phyloP scores from a whole-genome alignment of 768 basidiomycete species.

The Cystofilobasidium bisporidii region DNA sequence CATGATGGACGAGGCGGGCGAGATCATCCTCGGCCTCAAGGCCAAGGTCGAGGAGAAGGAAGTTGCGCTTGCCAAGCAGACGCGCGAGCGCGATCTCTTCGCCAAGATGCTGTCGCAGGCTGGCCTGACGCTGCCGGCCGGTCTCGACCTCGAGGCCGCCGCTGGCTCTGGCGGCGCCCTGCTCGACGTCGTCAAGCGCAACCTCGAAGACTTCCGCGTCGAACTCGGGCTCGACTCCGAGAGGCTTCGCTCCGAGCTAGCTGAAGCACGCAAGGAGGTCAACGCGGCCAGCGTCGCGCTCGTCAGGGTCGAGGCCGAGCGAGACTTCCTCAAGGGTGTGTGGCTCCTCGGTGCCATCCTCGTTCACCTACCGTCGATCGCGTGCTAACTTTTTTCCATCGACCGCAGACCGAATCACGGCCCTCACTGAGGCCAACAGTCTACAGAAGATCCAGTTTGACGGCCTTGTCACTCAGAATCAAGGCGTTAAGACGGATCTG shows the following conservation, averaged over 20 bases:
- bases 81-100: constrained; percentile 80
- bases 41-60: constrained; percentile 70
- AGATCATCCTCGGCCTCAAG: constrained; percentile 68
- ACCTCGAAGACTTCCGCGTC: constrained; percentile 67
- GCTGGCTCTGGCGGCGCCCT: constrained; percentile 14
- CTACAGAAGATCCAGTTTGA: constrained; percentile 59
- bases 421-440: constrained; percentile 54
- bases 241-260: constrained; percentile 61
- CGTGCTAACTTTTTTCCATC: background rate
- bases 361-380: background rate
- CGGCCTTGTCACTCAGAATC: constrained; percentile 57
- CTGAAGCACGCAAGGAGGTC: constrained; percentile 56
- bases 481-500: constrained; percentile 63
- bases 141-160: constrained; percentile 8
- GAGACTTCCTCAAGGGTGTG: constrained; percentile 66
- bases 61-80: constrained; percentile 65
- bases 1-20: constrained; percentile 77
- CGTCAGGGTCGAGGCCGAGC: constrained; percentile 74
- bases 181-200: constrained; percentile 43
- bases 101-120: constrained; percentile 55
- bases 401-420: constrained; percentile 37
- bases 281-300: constrained; percentile 56
- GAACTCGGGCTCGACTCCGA: constrained; percentile 73
- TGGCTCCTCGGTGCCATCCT: background rate
- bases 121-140: constrained; percentile 40